Conservation (phyloP, 441 rosid genomes). For the Manihot esculenta region DNA sequence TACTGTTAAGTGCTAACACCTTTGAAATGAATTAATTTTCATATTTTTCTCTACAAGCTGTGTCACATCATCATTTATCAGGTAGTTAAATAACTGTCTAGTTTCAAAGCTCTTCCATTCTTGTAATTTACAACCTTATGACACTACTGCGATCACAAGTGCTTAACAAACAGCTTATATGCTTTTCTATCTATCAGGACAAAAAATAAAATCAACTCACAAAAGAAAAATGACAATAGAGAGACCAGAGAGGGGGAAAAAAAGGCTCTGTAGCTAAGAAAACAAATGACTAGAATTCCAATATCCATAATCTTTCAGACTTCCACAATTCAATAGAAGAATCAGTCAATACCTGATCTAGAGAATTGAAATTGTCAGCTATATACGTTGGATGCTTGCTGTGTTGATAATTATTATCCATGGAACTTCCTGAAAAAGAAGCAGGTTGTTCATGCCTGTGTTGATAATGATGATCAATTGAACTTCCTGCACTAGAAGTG, state of each 20-base stretch:
- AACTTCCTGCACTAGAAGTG: conserved; percentile 31
- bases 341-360: conserved; percentile 61
- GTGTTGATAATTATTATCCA: conserved; percentile 17
- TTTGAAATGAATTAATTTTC: background rate
- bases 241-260: background rate
- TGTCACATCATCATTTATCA: background rate
- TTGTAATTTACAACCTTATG: background rate
- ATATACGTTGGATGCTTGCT: conserved; percentile 44
- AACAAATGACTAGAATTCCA: background rate
- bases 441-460: conserved; percentile 21
- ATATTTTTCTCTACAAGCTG: background rate
- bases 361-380: conserved; percentile 67
- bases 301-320: background rate
- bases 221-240: background rate
- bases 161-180: background rate
- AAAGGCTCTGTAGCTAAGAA: background rate
- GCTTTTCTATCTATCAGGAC: background rate
- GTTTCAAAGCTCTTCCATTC: background rate
- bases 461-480: conserved; percentile 30
- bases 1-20: too few relatives aligned
- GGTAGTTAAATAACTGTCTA: background rate
- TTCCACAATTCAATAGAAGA: background rate
- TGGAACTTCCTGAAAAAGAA: conserved; percentile 35
- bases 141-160: background rate
- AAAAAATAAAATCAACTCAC: too few relatives aligned